phyloP scores from a whole-genome alignment of 495 filamentous ascomycete species.

The Corynascus novoguineensis region DNA sequence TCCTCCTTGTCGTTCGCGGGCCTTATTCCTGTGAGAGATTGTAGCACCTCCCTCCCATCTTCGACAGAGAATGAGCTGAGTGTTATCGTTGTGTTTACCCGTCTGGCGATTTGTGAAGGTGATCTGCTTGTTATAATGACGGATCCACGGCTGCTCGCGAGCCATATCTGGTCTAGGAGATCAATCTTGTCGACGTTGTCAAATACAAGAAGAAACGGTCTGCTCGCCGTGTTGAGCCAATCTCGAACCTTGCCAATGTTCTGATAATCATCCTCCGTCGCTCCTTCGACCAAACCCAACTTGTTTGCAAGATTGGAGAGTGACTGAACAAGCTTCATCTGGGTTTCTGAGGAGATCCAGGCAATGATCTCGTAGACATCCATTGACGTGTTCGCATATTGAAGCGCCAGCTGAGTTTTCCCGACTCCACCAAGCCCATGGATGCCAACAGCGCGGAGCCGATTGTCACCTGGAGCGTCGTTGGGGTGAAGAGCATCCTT shows the following conservation, averaged over 20 bases:
- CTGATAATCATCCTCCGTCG: slow-evolving; percentile 1
- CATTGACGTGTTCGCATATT: slow-evolving; percentile 16
- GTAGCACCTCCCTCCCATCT: neutral
- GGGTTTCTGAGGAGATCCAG: slow-evolving; percentile 12
- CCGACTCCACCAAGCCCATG: slow-evolving; percentile 19
- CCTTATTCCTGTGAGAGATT: slow-evolving; percentile 1
- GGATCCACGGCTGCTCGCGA: slow-evolving; percentile 1
- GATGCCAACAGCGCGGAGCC: slow-evolving; percentile 11
- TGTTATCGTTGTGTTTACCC: neutral
- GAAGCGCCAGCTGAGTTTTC: slow-evolving; percentile 17
- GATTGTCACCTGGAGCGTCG: neutral
- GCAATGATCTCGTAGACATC: slow-evolving; percentile 11
- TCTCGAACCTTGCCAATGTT: slow-evolving; percentile 7
- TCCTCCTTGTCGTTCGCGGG: neutral
- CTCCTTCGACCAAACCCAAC: slow-evolving; percentile 6
- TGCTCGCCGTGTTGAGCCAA: slow-evolving; percentile 9
- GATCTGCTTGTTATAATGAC: slow-evolving; percentile 14
- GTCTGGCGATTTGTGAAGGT: slow-evolving; percentile 5
- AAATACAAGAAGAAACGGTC: slow-evolving; percentile 11
- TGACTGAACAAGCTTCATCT: slow-evolving; percentile 11
- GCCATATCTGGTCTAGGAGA: slow-evolving; percentile 14
- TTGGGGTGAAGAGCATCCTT: slow-evolving; percentile 7
- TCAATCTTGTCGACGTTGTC: slow-evolving; percentile 12
- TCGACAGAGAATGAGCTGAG: neutral
- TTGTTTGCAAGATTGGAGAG: slow-evolving; percentile 10